These are phyloP conservation scores for Pyrenophora teres DNA, from an alignment of 2,329 filamentous ascomycete genomes.

Conservation along the genomic window DNA sequence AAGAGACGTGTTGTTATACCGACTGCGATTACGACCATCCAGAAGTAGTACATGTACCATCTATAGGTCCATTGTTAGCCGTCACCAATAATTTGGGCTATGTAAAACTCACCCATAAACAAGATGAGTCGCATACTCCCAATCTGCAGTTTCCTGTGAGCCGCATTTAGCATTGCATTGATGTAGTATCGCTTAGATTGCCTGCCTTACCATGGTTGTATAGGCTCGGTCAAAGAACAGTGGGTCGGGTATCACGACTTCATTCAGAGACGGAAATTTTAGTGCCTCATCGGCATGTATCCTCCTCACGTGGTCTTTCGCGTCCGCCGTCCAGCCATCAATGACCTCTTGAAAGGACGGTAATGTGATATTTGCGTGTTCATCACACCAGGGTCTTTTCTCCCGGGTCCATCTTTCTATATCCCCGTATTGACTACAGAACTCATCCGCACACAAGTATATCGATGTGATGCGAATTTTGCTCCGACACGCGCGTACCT, in stretches of 20 bases:
- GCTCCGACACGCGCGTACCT: slow-evolving; percentile 35
- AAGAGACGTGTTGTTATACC: slow-evolving; percentile 31
- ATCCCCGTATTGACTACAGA: slow-evolving; percentile 25
- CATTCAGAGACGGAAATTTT: slow-evolving; percentile 16
- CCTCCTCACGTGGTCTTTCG: slow-evolving; percentile 19
- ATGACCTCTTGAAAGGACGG: slow-evolving; percentile 34
- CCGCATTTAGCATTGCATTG: slow-evolving; percentile 1
- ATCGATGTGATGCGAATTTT: slow-evolving; percentile 30
- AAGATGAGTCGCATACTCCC: slow-evolving; percentile 37
- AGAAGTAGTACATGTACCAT: slow-evolving; percentile 42
- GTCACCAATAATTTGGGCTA: not conserved
- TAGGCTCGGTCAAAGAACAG: slow-evolving; percentile 33
- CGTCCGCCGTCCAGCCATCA: slow-evolving; percentile 26
- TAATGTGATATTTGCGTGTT: slow-evolving; percentile 26
- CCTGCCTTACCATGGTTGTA: slow-evolving; percentile 33
- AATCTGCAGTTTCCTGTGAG: slow-evolving; percentile 33
- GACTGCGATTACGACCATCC: slow-evolving; percentile 32
- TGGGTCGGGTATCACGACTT: slow-evolving; percentile 30
- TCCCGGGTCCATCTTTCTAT: slow-evolving; percentile 24
- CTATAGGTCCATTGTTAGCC: slow-evolving; percentile 12
- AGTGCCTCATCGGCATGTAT: slow-evolving; percentile 29
- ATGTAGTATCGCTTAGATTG: not conserved
- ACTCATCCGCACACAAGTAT: slow-evolving; percentile 37
- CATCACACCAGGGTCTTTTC: slow-evolving; percentile 28
- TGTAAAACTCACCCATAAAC: slow-evolving; percentile 31